Evolutionary conservation across 2,329 filamentous ascomycete genomes (phyloP), one percentile per base, ranked within the genome.

Genomic region (Cladosporium velox): DNA sequence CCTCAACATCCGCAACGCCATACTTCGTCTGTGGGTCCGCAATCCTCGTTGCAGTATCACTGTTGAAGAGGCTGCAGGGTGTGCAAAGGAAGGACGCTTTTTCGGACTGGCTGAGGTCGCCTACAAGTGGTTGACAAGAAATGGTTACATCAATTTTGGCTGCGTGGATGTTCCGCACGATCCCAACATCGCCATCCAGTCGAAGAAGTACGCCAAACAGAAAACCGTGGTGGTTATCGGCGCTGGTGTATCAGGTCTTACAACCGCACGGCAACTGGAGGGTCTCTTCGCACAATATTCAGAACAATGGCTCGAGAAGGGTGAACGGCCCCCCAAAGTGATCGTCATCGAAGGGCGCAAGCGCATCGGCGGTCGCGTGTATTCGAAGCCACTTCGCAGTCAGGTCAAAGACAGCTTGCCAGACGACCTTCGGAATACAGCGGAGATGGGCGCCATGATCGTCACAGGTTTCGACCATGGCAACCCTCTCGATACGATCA

Each of bases 371-470:
- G 95, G 95, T 49, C 88, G 95, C 70, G 92, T 99, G 24, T 98
- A 97, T 79, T 99, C 95, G 63, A 92, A 90, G 75, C 87, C 86
- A 57, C 77, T 89, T 67, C 81, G 80, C 82, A 84, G 88, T 81
- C 80, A 90, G 81, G 77, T 86, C 77, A 78, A 82, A 65, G 75
- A 82, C 74, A 78, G 80, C 70, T 71, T 87, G 75, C 79, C 83
- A 75, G 73, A 82, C 70, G 75, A 83, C 79, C 86, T 84, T 77
- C 86, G 79, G 60, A 90, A 90, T 74, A 98, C 93, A 24, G 95
- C 92, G 35, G 95, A 99, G 77, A 96, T 97, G 89, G 95, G 95
- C 32, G 95, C 94, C 65, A 97, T 99, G 84, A 98, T 99, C 67
- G 93, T 99, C 68, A 97, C 96, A 38, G 95, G 95, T 0, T 99